Base-by-base conservation (phyloP, 2,329 filamentous ascomycete genomes). In the Arthrinium phaeospermum region DNA sequence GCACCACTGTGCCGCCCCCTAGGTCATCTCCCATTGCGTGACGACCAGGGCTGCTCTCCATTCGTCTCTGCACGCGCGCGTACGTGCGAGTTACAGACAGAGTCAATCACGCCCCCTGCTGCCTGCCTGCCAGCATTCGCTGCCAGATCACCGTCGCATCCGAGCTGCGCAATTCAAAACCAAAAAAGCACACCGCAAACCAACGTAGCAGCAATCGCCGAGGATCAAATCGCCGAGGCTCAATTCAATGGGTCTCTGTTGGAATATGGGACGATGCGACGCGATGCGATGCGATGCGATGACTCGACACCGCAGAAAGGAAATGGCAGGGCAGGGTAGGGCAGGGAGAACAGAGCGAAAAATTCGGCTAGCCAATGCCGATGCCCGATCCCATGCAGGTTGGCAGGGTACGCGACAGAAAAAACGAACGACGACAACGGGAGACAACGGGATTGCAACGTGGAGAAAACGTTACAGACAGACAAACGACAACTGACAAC, bases 81-180 rank as follows among this genome's bases (percentile, higher is more conserved):
- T 14, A 16, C 34, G 27, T 57, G 27, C 51, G 27, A 5, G 51
- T 30, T 19, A 22, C 6, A 57, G 24, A 22, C 5, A 57, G 13
- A 30, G 51, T 34, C 51, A 57, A 16, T 19, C 51, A 34, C 14
- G 51, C 24, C 51, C 51, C 49, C 27, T 30, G 27, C 27, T 30
- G 4, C n/a, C 24, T 13, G 4, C 24, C 51, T 30, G 24, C 24
- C 49, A 57, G 51, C 51, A 30, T 34, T 61, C 16, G 19, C 57
- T 41, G 22, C 57, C 57, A 41, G 41, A 37, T 64, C 57, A 64
- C 57, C 53, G 53, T 61, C 53, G 53, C 53, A 61, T 61, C 53
- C 53, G 53, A 37, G 53, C 53, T 61, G 53, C 53, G 19, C 27
- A 34, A 13, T 10, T 24, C 37, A 10, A 41, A 41, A 49, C 22